Base-by-base conservation (phyloP, 805 yeast genomes). In the Candida patagonica region DNA sequence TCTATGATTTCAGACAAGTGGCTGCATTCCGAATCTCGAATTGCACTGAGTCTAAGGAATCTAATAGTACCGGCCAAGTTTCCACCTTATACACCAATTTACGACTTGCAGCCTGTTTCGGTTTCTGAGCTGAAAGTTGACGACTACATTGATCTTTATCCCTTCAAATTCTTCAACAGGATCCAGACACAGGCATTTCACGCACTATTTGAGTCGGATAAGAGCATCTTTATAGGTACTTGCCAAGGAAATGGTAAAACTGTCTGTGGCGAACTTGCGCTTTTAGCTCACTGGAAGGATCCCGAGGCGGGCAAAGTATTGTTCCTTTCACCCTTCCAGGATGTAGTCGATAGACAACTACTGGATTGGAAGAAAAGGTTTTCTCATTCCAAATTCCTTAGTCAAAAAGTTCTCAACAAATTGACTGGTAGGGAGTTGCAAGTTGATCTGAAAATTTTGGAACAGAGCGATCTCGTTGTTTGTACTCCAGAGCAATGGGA, bases 401-500 rank as follows among this genome's bases (percentile, higher is more conserved):
- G 75, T 5, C 84, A 80, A 1, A 80, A 79, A 49, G 48, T 44
- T 0, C 67, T 88, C 6, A 62, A 60, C 30, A 75, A 73, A 46
- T 60, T 88, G 9, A 71, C 76, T 0, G 79, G 78, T 1, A 32
- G 39, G 9, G 85, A 80, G 26, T 41, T 72, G 2, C 46, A 69
- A 1, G 50, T 59, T 1, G 92, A 87, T 52, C 52, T 79, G 42
- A 64, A 67, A 37, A 49, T 75, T 3, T 50, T 87, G 5, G 76
- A 76, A 1, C 62, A 65, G 23, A 72, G 76, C 41, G 89, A 87
- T 55, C 57, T 89, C 38, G 60, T 85, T 13, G 58, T 89, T 10
- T 75, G 85, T 4, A 86, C 96, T 0, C 95, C 95, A 0, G 67
- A 63, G 17, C 89, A 84, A 46, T 82, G 86, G 65, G 88, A 84